Base-by-base conservation (phyloP, 169 alveolate genomes). In the Cryptosporidium sp. region DNA sequence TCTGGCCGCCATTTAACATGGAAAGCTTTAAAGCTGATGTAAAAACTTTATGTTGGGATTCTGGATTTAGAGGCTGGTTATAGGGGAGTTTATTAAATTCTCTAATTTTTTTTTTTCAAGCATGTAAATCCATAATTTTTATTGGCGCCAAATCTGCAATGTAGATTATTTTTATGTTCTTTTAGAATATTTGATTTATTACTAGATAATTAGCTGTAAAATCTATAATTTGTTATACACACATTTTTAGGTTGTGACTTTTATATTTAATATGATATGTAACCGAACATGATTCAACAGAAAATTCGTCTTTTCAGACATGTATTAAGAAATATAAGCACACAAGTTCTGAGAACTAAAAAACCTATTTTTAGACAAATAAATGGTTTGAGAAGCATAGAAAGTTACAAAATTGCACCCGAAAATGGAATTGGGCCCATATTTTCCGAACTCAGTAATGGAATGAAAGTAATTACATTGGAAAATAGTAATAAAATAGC, bases 11-110 rank as follows among this genome's bases (percentile, higher is more conserved):
- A 80, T 80, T 80, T 80, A 67, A 21, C 8, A 60, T 48, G 21
- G 69, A 80, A 26, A 2, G 48, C 0, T 21, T 62, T 12, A 26
- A 48, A 37, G n/a, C 23, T 39, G 68, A 45, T 29, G 23, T 80
- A 21, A 80, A 80, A 62, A 48, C 26, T n/a, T 51, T 65, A 31
- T 80, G 89, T 45, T 80, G 89, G 89, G 65, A 80, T 9, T 80
- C 89, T 23, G 89, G 89, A 80, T 80, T 80, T 67, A 62, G 62
- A 65, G 68, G 75, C 16, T 80, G 89, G 89, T 37, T 80, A 6
- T 80, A 65, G 39, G 1, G 39, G 18, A 23, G 35, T 56, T 14
- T 48, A n/a, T 16, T 21, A 56, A 56, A 26, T 9, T 10, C 3
- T n/a, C 8, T 21, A 26, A 26, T 26, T 31, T 31, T 10, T 56